Evolutionary conservation across 306 rosid species (phyloP), one percentile per base, ranked within the genome.

Genomic region (Dicorynia guianensis): DNA sequence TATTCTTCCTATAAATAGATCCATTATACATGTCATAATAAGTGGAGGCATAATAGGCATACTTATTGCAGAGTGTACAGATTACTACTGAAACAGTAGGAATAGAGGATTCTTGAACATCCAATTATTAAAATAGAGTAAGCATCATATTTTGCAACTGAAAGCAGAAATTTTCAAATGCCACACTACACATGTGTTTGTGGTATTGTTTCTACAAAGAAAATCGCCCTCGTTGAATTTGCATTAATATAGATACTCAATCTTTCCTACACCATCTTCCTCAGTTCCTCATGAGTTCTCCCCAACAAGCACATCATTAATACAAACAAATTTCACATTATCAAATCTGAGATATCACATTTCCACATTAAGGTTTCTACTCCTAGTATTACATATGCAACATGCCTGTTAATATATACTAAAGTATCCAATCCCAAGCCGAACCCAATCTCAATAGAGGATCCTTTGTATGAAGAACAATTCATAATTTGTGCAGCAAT

Each of bases 1-100:
- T 85, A 85, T 76, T 85, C 87, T 67, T 85, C 89, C 89, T 85
- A 35, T 19, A 66, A 78, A 80, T 5, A 47, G 18, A 86, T 77
- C 33, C 50, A 75, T 61, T 75, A 77, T 20, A 39, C 18, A 64
- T 33, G 62, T 56, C 53, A 69, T 46, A 57, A 68, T 34, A 62
- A 53, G 46, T 30, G 33, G 18, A 11, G 19, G 6, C 12, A 53
- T 1, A 43, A 74, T 3, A 18, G 14, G 57, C 15, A 63, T 13
- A 49, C 9, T 46, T 34, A 58, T 64, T 57, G 49, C 55, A 64
- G 61, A 19, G 61, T n/a, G 70, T 17, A 50, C 47, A 7, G 65
- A 53, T 63, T 61, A 70, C 15, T 5, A 43, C 59, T 8, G 44
- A 50, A 40, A 60, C 56, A 59, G 9, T 43, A 76, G 50, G 43